Conservation (phyloP, 345 rosid species). For the Iberis pinnata region DNA sequence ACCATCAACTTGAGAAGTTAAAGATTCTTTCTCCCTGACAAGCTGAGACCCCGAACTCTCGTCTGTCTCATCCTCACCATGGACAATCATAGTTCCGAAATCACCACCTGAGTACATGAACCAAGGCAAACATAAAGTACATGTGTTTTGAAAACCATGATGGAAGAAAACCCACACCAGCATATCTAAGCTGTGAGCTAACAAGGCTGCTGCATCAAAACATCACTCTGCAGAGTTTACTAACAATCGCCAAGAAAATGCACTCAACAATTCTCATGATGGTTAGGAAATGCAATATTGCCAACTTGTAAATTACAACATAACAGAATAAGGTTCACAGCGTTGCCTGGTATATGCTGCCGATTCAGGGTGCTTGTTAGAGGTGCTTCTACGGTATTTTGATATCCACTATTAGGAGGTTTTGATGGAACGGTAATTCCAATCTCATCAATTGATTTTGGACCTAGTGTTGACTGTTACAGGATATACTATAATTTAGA, state of each 20-base stretch:
- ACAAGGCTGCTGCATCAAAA: constrained; percentile 8
- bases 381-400: constrained; percentile 37
- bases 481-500: constrained; percentile 15
- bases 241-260: constrained; percentile 6
- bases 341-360: constrained; percentile 35
- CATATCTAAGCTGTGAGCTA: constrained; percentile 6
- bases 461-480: constrained; percentile 49
- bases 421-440: constrained; percentile 76
- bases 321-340: constrained; percentile 14
- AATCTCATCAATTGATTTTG: constrained; percentile 49
- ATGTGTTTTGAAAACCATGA: constrained; percentile 5
- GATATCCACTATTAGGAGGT: constrained; percentile 42
- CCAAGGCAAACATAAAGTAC: constrained; percentile 9
- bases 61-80: constrained; percentile 48
- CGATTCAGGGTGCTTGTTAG: constrained; percentile 35
- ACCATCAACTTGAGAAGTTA: constrained; percentile 31
- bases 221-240: constrained; percentile 1
- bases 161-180: constrained; percentile 1
- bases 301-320: constrained; percentile 1
- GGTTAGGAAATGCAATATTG: constrained; percentile 12
- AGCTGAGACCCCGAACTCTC: constrained; percentile 28
- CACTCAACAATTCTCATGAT: constrained; percentile 9
- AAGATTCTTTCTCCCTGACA: constrained; percentile 32
- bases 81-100: constrained; percentile 75
- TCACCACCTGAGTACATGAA: constrained; percentile 44